A percentile compares a stretch with the other conserved stretches of the same genome.
Evolutionary conservation across 2,329 filamentous ascomycete genomes (phyloP).

Genomic region (Pseudogymnoascus sp.): DNA sequence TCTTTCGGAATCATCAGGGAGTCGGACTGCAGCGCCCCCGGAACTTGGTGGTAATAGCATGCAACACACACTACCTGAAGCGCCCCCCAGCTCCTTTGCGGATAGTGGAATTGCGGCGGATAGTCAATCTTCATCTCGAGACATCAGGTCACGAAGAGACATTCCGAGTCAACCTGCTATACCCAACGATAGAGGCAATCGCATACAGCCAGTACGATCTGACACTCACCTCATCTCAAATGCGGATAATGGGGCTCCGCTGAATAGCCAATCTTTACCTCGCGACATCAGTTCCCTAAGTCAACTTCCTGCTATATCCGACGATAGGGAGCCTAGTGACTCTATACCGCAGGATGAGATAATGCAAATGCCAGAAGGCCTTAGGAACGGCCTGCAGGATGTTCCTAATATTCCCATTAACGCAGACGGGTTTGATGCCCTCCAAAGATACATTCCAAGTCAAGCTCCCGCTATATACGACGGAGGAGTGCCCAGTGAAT

Average conservation of each 20-base stretch:
- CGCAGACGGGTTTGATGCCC: too few species aligned
- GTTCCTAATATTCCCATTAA: not conserved
- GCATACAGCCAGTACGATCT: too few species aligned
- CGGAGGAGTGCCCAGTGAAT: too few species aligned
- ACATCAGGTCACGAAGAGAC: not conserved
- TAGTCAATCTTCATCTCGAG: not conserved
- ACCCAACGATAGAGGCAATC: not conserved
- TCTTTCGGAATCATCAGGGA: not conserved
- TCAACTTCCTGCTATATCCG: not conserved
- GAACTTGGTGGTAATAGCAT: not conserved
- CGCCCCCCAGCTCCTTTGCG: slow-evolving; percentile 5
- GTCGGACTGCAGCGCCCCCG: not conserved
- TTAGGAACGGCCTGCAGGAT: not conserved
- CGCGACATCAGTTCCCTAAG: not conserved
- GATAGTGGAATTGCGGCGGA: slow-evolving; percentile 12
- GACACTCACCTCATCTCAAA: too few species aligned
- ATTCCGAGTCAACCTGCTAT: not conserved
- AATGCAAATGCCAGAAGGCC: not conserved
- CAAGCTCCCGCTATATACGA: too few species aligned
- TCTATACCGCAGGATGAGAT: not conserved
- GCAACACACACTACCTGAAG: not conserved
- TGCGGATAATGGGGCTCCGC: too few species aligned
- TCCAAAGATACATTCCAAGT: too few species aligned
- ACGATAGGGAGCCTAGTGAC: not conserved
- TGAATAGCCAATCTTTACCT: not conserved